Evolutionary conservation across 495 filamentous ascomycete genomes (phyloP), one percentile per base, ranked within the genome.

Genomic region (Cryomyces minteri): DNA sequence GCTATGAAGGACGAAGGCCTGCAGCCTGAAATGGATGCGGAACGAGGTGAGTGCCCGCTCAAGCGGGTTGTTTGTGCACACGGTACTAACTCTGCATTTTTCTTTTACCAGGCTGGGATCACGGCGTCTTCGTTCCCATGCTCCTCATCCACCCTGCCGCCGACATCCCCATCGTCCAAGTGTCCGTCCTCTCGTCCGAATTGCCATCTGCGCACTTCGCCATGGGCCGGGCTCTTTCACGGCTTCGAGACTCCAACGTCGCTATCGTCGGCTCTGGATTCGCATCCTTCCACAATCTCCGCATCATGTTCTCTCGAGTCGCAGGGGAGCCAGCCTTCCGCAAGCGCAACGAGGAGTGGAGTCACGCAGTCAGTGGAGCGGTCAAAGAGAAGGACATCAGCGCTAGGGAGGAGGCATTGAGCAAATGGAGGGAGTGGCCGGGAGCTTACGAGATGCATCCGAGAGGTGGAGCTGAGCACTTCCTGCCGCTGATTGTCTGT

Each of bases 61-160:
- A 25, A 25, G 18, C 18, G 18, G 18, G 18, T 25, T 25, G 2
- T 25, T 25, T 25, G 18, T 25, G 18, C 18, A 25, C 18, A 25
- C 18, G 18, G 2, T 25, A 25, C 18, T 2, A 25, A 25, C 18
- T 25, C 2, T 25, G 18, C 18, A 25, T 25, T 25, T 25, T 25
- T 25, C 2, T 25, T 1, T 25, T 25, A 25, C 18, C 30, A 60
- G 54, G 60, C 44, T 61, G 56, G 54, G 61, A 66, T 44, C 61
- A 65, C 48, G 64, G 64, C 56, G 62, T 61, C 42, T 65, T 58
- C 51, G 46, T 63, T 39, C 58, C 56, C 32, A 46, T 62, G 51
- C 52, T 52, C 28, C 47, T 59, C 36, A 57, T 59, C 43, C 39
- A 57, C 46, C 58, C 58, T 31, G 29, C 43, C 5, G 57, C 57